These are phyloP conservation scores for Starmera pachycereana DNA, from an alignment of 805 yeast genomes.

Conservation along the genomic window DNA sequence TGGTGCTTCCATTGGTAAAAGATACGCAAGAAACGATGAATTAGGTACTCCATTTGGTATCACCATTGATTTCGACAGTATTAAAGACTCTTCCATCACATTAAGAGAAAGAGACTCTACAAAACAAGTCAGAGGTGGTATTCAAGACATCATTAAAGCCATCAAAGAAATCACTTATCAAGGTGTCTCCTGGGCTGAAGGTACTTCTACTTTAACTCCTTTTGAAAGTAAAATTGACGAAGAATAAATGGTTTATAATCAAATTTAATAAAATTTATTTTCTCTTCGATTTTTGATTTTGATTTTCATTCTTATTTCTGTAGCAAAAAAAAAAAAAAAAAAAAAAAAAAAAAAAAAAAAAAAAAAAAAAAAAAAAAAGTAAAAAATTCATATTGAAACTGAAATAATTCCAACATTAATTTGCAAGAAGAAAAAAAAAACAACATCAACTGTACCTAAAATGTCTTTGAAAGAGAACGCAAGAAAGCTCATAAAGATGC, in stretches of 20 bases:
- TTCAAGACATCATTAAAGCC: slow-evolving; percentile 63
- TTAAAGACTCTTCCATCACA: slow-evolving; percentile 80
- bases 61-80: slow-evolving; percentile 91
- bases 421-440: background rate
- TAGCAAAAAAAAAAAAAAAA: too few relatives aligned
- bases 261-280: too few relatives aligned
- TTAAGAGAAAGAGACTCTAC: slow-evolving; percentile 97
- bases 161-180: slow-evolving; percentile 66
- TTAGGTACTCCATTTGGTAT: slow-evolving; percentile 98
- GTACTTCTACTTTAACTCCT: slow-evolving; percentile 59
- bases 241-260: slow-evolving; percentile 8
- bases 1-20: slow-evolving; percentile 93
- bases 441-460: background rate
- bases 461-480: slow-evolving; percentile 39
- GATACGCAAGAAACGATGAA: slow-evolving; percentile 97
- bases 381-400: too few relatives aligned
- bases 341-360: too few relatives aligned
- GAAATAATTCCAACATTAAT: too few relatives aligned
- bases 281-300: too few relatives aligned
- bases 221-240: slow-evolving; percentile 61
- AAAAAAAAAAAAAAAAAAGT: too few relatives aligned
- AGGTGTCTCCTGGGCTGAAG: slow-evolving; percentile 77
- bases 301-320: too few relatives aligned
- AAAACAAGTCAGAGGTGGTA: slow-evolving; percentile 88
- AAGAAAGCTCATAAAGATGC: slow-evolving; percentile 42